A percentile compares a stretch with the other conserved stretches of the same genome.
These are phyloP conservation scores for Pseudogymnoascus sp. DNA, from an alignment of 2,329 filamentous ascomycete species.

Conservation along the genomic window DNA sequence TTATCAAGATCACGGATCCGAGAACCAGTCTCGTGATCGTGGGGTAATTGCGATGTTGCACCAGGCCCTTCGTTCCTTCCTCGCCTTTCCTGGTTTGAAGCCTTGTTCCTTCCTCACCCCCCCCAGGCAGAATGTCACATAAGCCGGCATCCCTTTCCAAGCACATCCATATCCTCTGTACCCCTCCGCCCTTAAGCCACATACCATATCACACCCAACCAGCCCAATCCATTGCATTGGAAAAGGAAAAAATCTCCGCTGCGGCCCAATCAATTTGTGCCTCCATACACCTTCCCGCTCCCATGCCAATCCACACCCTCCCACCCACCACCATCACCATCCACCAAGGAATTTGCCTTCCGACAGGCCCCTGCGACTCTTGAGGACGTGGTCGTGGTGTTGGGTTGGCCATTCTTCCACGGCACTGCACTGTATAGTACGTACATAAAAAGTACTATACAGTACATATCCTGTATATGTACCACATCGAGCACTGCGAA, in stretches of 20 bases:
- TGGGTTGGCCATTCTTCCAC: background rate
- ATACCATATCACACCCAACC: background rate
- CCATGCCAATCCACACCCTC: background rate
- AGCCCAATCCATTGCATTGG: background rate
- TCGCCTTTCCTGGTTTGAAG: background rate
- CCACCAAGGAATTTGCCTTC: background rate
- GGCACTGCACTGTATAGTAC: background rate
- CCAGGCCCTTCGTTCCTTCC: background rate
- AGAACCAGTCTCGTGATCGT: background rate
- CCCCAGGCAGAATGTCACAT: background rate
- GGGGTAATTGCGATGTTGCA: background rate
- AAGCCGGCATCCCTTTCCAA: background rate
- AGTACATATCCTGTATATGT: background rate
- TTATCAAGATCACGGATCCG: background rate
- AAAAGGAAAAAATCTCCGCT: background rate
- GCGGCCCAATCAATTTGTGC: background rate
- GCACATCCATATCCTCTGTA: background rate
- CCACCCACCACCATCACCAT: background rate
- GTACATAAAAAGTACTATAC: background rate
- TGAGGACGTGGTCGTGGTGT: background rate
- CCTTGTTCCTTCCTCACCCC: background rate
- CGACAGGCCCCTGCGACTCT: background rate
- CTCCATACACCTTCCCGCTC: background rate
- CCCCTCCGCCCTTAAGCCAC: too few relatives aligned
- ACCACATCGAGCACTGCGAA: background rate